Conservation (phyloP, 768 basidiomycete species). For the Mycena sanguinolenta region DNA sequence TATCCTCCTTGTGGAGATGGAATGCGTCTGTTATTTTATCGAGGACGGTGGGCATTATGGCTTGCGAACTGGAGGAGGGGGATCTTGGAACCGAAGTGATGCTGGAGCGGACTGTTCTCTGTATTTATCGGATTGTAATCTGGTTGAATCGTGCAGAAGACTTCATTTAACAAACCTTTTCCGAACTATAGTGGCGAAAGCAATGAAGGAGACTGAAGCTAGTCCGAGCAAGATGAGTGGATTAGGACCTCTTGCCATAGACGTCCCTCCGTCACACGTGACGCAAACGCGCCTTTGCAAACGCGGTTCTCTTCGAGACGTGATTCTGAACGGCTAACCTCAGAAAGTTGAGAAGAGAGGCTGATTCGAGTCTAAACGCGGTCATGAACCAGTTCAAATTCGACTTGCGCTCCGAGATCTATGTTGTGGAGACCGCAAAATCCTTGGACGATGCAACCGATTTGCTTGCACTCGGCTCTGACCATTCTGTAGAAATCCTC, state of each 20-base stretch:
- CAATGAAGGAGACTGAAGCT: slow-evolving; percentile 65
- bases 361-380: too few relatives aligned
- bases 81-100: slow-evolving; percentile 69
- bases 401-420: slow-evolving; percentile 71
- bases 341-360: too few relatives aligned
- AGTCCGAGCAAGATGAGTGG: slow-evolving; percentile 73
- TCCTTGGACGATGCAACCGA: slow-evolving; percentile 75
- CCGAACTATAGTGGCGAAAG: slow-evolving; percentile 63
- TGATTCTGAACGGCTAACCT: too few relatives aligned
- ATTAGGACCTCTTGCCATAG: slow-evolving; percentile 63
- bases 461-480: slow-evolving; percentile 80
- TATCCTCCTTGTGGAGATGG: slow-evolving; percentile 40
- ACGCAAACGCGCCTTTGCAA: too few relatives aligned
- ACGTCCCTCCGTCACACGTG: too few relatives aligned
- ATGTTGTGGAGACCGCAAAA: slow-evolving; percentile 73
- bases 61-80: slow-evolving; percentile 63
- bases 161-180: slow-evolving; percentile 7
- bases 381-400: slow-evolving; percentile 42
- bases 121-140: slow-evolving; percentile 50
- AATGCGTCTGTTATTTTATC: slow-evolving; percentile 57
- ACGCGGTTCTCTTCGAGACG: too few relatives aligned
- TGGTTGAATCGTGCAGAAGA: not conserved
- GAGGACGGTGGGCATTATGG: slow-evolving; percentile 53
- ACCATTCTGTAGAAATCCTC: slow-evolving; percentile 79
- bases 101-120: slow-evolving; percentile 72